Conservation (phyloP, 306 rosid genomes). For the Vigna unguiculata region DNA sequence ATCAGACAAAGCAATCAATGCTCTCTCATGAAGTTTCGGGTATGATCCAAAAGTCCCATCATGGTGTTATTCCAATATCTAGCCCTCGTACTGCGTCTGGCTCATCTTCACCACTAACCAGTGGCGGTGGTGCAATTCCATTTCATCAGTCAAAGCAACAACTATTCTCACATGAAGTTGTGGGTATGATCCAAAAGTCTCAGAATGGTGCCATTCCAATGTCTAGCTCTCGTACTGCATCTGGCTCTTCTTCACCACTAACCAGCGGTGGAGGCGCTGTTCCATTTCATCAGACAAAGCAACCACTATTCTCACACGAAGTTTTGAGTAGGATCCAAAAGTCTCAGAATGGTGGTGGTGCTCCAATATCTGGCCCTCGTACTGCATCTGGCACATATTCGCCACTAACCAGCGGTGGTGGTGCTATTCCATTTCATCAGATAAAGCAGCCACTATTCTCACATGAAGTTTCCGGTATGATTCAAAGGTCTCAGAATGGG, state of each 20-base stretch:
- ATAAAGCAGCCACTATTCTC: conserved; percentile 56
- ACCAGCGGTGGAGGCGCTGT: conserved; percentile 62
- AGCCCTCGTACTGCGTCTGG: conserved; percentile 75
- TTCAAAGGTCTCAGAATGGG: conserved; percentile 51
- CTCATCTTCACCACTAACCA: conserved; percentile 70
- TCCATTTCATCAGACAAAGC: conserved; percentile 63
- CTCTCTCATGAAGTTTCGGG: conserved; percentile 55
- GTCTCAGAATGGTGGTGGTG: conserved; percentile 44
- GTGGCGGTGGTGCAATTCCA: conserved; percentile 67
- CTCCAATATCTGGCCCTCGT: conserved; percentile 52
- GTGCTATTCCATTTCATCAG: conserved; percentile 62
- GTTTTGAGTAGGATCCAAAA: conserved; percentile 53
- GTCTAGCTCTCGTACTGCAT: conserved; percentile 60
- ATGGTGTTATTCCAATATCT: background rate
- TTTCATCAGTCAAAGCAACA: conserved; percentile 61
- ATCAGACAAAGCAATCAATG: conserved; percentile 56
- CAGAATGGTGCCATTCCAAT: conserved; percentile 33
- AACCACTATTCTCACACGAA: conserved; percentile 54
- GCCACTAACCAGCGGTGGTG: conserved; percentile 64
- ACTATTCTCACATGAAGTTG: conserved; percentile 54
- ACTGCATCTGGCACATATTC: conserved; percentile 77
- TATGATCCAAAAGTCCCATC: conserved; percentile 50
- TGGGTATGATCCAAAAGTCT: conserved; percentile 52
- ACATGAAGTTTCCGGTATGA: conserved; percentile 54
- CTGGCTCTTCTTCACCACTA: conserved; percentile 79